Conservation (phyloP, 2,329 filamentous ascomycete species). For the Fusarium acutatum region DNA sequence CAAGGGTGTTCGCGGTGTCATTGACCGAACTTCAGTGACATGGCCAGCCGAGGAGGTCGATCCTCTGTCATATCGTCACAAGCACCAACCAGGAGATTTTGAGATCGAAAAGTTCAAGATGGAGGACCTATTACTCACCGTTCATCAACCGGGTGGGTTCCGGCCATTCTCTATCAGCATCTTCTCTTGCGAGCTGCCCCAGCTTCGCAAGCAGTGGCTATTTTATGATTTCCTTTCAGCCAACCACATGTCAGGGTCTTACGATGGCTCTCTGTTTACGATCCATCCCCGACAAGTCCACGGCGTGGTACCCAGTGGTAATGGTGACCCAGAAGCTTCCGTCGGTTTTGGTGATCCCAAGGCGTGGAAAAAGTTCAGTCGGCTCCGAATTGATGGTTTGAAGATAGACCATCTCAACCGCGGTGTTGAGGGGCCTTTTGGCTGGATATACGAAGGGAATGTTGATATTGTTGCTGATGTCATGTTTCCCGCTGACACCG, state of each 20-base stretch:
- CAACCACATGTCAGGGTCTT: constrained; percentile 95
- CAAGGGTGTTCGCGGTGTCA: constrained; percentile 88
- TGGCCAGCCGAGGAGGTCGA: constrained; percentile 74
- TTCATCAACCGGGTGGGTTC: constrained; percentile 90
- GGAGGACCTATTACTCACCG: constrained; percentile 88
- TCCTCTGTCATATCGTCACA: constrained; percentile 86
- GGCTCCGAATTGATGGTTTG: constrained; percentile 89
- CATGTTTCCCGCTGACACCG: constrained; percentile 88
- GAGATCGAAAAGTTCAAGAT: constrained; percentile 97
- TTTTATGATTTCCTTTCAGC: constrained; percentile 98
- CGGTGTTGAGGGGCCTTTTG: constrained; percentile 91
- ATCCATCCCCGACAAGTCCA: constrained; percentile 95
- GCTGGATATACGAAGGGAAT: constrained; percentile 97
- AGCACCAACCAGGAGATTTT: constrained; percentile 91
- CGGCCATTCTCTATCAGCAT: constrained; percentile 96
- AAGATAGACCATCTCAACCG: constrained; percentile 97
- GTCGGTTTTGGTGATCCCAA: constrained; percentile 69
- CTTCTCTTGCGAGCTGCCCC: constrained; percentile 92
- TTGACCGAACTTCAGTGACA: constrained; percentile 85
- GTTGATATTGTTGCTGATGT: constrained; percentile 97
- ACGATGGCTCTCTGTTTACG: constrained; percentile 94
- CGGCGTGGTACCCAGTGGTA: constrained; percentile 68
- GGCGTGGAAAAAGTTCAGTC: constrained; percentile 95
- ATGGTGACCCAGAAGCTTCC: constrained; percentile 61
- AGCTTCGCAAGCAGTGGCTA: constrained; percentile 93